A percentile compares a stretch with the other conserved stretches of the same genome.
Conservation (phyloP, 208 protist genomes). For the Balamuthia mandrillaris region DNA sequence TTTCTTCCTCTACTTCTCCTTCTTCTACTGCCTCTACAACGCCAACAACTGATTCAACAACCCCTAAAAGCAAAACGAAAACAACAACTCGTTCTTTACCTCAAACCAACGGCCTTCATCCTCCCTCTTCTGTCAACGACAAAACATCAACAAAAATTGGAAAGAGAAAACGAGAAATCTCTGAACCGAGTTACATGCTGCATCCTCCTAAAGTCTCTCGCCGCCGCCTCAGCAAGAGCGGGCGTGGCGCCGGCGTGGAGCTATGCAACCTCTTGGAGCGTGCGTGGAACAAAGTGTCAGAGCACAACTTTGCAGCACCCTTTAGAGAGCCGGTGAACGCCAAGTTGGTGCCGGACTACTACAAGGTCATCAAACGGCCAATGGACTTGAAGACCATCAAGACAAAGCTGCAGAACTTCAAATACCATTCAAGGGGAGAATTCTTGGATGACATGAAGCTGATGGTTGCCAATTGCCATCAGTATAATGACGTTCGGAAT, state of each 20-base stretch:
- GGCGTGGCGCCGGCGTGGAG: constrained; percentile 52
- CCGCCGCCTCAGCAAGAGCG: constrained; percentile 10
- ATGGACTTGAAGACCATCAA: constrained; percentile 59
- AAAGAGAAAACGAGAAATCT: not conserved
- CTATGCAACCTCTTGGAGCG: constrained; percentile 53
- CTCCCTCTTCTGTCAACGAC: too few relatives aligned
- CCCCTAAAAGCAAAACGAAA: not conserved
- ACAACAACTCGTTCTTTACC: not conserved
- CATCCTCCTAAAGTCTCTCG: not conserved
- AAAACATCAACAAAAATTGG: not conserved
- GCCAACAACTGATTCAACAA: too few relatives aligned
- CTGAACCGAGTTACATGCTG: constrained; percentile 28
- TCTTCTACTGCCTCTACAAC: too few relatives aligned
- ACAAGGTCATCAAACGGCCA: constrained; percentile 54
- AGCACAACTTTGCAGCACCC: constrained; percentile 10
- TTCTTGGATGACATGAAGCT: constrained; percentile 56
- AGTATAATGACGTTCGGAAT: constrained; percentile 45
- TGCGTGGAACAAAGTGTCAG: constrained; percentile 30
- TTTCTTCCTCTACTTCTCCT: too few relatives aligned
- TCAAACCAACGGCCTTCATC: too few relatives aligned
- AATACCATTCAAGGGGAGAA: constrained; percentile 8
- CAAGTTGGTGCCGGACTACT: constrained; percentile 52
- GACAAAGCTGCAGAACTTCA: constrained; percentile 28
- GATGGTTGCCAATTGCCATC: constrained; percentile 50
- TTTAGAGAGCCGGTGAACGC: constrained; percentile 45